These are phyloP conservation scores for Platismatia glauca DNA, from an alignment of 495 filamentous ascomycete genomes.

Conservation along the genomic window DNA sequence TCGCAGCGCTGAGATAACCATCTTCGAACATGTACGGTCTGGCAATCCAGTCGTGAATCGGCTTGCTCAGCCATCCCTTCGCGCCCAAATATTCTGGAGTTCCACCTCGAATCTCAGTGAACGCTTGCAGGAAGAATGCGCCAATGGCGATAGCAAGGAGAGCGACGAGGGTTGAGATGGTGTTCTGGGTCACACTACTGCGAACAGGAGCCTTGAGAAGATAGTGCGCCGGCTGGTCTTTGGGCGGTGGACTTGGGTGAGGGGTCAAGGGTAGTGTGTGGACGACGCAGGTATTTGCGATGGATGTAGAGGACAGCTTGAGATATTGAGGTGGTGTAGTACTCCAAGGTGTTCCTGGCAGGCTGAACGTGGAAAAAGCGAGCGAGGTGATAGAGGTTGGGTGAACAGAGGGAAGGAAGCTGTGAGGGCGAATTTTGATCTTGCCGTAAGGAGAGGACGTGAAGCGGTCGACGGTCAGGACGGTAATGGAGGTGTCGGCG, in stretches of 20 bases:
- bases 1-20: slow-evolving; percentile 3
- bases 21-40: slow-evolving; percentile 28
- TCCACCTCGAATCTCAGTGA: slow-evolving; percentile 58
- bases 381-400: slow-evolving; percentile 78
- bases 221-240: slow-evolving; percentile 44
- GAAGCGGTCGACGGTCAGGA: slow-evolving; percentile 61
- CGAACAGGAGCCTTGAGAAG: slow-evolving; percentile 51
- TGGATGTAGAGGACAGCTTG: slow-evolving; percentile 75
- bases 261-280: slow-evolving; percentile 71
- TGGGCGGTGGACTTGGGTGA: slow-evolving; percentile 35
- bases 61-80: slow-evolving; percentile 35
- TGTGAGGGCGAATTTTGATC: slow-evolving; percentile 49
- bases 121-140: slow-evolving; percentile 53
- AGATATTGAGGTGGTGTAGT: slow-evolving; percentile 50
- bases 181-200: slow-evolving; percentile 35
- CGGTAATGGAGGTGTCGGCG: slow-evolving; percentile 69
- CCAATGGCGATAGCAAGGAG: slow-evolving; percentile 47
- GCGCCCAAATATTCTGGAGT: slow-evolving; percentile 49
- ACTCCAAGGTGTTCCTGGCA: slow-evolving; percentile 43
- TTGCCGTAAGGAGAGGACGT: slow-evolving; percentile 36
- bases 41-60: slow-evolving; percentile 30
- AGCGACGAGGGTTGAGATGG: slow-evolving; percentile 40
- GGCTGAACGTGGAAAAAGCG: slow-evolving; percentile 62
- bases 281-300: slow-evolving; percentile 77
- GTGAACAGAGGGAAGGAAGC: slow-evolving; percentile 64